Base-by-base conservation (phyloP, 441 rosid genomes). In the Geranium incanum region DNA sequence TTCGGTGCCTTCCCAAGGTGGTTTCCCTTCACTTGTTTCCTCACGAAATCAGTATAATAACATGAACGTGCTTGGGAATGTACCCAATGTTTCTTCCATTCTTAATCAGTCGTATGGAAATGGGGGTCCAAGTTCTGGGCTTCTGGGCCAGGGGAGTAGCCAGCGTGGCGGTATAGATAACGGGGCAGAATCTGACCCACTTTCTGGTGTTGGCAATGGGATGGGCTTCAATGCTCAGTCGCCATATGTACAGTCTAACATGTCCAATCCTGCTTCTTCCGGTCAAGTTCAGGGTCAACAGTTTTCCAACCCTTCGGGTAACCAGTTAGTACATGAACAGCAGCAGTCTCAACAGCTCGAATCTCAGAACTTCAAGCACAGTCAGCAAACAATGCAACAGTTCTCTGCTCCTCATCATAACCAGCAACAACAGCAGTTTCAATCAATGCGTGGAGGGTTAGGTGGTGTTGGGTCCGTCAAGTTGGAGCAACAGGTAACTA, bases 251-350 rank as follows among this genome's bases (percentile, higher is more conserved):
- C 86, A 87, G 0, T 77, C 91, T 0, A 82, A 83, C 79, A 83
- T 93, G 86, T 89, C 72, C 63, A 85, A 82, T 81, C 41, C 96
- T 79, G 73, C 85, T 69, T 78, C 86, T 21, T 83, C 91, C 6
- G 86, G 86, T 78, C 96, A 87, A 84, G 79, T 82, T 79, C 97
- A 84, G 76, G 86, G 92, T 75, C 97, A 90, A 77, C 97, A 87
- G 36, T 92, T 86, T 81, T 78, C 86, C 4, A 85, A 75, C 70
- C 73, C 83, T 67, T 77, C 87, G 36, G 81, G 89, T 75, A 89
- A 83, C 78, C 92, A 85, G 73, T 62, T 83, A 63, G 71, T 88
- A 76, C 78, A 86, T 2, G 97, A 91, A 81, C 92, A 86, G 68
- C 89, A 87, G 41, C 95, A 83, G 81, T 79, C 86, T 65, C 93